These are phyloP conservation scores for Hippophae gyantsensis DNA, from an alignment of 306 rosid species.

Conservation along the genomic window DNA sequence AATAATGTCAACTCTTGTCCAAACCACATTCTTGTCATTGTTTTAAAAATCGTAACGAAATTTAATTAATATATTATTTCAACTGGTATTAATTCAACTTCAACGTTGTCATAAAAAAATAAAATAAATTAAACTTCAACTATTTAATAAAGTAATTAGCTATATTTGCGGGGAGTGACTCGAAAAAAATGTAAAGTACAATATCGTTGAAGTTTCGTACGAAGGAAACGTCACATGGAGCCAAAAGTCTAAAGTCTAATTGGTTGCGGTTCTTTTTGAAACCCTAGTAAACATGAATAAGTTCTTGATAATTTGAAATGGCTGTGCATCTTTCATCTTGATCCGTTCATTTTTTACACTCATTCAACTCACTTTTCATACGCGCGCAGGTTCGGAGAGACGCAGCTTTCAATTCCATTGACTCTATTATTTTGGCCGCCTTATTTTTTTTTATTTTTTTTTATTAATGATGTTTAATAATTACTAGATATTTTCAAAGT, in stretches of 20 bases:
- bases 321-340: too few species aligned
- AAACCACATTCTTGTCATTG: constrained; percentile 19
- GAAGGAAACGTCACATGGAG: constrained; percentile 25
- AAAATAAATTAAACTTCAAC: too few species aligned
- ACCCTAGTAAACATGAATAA: too few species aligned
- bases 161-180: too few species aligned
- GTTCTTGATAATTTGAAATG: too few species aligned
- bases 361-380: constrained; percentile 33
- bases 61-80: constrained; percentile 5
- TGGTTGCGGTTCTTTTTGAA: neutral
- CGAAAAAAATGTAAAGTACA: neutral
- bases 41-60: neutral
- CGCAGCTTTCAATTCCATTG: constrained; percentile 20
- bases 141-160: too few species aligned
- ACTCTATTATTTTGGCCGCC: neutral
- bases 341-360: constrained; percentile 16
- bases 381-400: constrained; percentile 5
- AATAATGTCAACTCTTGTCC: constrained; percentile 47
- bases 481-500: too few species aligned
- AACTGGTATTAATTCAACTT: neutral
- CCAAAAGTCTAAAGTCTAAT: constrained; percentile 20
- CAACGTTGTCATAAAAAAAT: constrained; percentile 15
- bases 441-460: neutral
- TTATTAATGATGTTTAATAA: too few species aligned
- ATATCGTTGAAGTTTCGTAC: constrained; percentile 33